Conservation (phyloP, 108 stramenopile species). For the Cyclostephanos invisitatus region DNA sequence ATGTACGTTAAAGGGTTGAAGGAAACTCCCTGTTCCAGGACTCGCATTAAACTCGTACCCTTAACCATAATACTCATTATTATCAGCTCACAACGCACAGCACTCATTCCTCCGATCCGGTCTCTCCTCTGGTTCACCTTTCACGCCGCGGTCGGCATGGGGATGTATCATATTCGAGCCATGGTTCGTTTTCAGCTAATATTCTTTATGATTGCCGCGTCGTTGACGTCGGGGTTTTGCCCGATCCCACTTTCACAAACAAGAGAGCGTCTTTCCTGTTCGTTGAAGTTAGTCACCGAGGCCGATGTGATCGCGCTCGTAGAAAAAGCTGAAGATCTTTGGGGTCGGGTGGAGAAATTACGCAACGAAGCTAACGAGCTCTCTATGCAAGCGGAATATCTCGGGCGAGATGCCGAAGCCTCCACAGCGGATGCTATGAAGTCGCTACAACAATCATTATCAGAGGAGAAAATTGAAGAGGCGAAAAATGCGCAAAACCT, state of each 20-base stretch:
- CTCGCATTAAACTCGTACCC: no score
- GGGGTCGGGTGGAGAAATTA: slow-evolving; percentile 57
- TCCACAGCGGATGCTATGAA: slow-evolving; percentile 33
- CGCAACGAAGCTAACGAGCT: slow-evolving; percentile 60
- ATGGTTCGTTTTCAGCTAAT: neutral
- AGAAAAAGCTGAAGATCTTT: slow-evolving; percentile 56
- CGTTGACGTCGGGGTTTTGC: slow-evolving; percentile 5
- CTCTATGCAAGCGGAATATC: slow-evolving; percentile 48
- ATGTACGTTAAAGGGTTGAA: no score
- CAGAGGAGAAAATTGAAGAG: slow-evolving; percentile 46
- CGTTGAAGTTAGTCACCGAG: slow-evolving; percentile 53
- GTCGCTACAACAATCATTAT: slow-evolving; percentile 23
- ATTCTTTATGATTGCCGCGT: neutral
- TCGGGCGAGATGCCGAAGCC: slow-evolving; percentile 47
- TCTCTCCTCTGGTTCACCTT: no score
- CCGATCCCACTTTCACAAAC: neutral
- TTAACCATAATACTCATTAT: no score
- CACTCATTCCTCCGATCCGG: no score
- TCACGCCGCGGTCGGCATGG: no score
- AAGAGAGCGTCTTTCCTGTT: neutral
- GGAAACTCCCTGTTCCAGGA: no score
- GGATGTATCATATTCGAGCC: neutral
- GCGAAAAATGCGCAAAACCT: slow-evolving; percentile 47
- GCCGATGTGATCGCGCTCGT: slow-evolving; percentile 58
- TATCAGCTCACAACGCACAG: no score